Evolutionary conservation across 306 rosid species (phyloP).

Genomic region (Ormosia semicastrata): DNA sequence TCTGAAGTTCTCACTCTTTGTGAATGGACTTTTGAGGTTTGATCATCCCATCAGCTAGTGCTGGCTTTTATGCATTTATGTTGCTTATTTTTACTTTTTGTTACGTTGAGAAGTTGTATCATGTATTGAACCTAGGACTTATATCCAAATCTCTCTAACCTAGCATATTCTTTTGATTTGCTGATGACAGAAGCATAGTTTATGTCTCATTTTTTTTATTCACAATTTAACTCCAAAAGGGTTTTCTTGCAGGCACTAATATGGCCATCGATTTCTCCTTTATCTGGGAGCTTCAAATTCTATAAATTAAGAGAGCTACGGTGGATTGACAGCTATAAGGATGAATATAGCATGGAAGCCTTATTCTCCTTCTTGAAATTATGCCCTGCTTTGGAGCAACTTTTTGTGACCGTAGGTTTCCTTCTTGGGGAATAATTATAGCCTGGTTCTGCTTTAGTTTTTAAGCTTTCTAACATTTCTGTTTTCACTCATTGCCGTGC

Average conservation of each 20-base stretch:
- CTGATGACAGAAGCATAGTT: neutral
- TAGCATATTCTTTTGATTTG: neutral
- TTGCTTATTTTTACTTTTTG: neutral
- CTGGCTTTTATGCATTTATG: neutral
- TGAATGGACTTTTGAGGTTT: conserved; percentile 78
- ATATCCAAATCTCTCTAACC: neutral
- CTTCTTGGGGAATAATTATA: neutral
- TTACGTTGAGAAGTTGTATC: neutral
- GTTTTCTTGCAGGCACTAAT: conserved; percentile 53
- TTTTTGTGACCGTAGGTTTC: conserved; percentile 49
- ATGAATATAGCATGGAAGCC: conserved; percentile 40
- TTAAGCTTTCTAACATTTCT: neutral
- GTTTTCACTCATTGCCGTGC: neutral
- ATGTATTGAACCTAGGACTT: neutral
- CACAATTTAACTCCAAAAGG: neutral
- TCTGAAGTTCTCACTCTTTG: conserved; percentile 59
- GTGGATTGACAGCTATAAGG: conserved; percentile 63
- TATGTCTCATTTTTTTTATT: neutral
- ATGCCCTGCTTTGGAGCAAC: conserved; percentile 66
- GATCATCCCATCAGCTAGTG: neutral
- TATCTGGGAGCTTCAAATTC: conserved; percentile 52
- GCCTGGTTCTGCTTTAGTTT: neutral
- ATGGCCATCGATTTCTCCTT: conserved; percentile 61
- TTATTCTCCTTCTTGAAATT: conserved; percentile 52
- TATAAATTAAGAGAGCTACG: conserved; percentile 63